A percentile compares a stretch with the other conserved stretches of the same genome.
phyloP scores from a whole-genome alignment of 192 early-diverging fungal genomes.

The Geranomyces variabilis region DNA sequence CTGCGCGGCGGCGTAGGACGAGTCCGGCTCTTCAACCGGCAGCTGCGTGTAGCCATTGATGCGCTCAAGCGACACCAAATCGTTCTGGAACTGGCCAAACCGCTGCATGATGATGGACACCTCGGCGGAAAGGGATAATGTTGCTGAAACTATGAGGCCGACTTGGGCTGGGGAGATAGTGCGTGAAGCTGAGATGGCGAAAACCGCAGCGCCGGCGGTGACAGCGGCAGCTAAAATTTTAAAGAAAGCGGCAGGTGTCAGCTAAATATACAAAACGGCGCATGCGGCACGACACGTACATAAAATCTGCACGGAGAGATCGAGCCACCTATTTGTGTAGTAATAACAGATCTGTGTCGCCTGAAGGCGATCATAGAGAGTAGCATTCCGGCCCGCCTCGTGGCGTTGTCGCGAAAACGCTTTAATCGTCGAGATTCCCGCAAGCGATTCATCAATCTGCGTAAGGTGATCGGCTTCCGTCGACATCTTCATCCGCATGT shows the following conservation, averaged over 20 bases:
- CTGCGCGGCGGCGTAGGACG: constrained; percentile 42
- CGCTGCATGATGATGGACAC: neutral
- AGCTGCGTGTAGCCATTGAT: neutral
- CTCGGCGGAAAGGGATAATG: too few species aligned
- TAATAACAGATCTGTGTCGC: neutral
- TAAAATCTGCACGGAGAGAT: neutral
- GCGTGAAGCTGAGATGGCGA: too few species aligned
- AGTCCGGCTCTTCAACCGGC: neutral
- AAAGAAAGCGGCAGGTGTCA: too few species aligned
- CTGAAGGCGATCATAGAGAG: constrained; percentile 55
- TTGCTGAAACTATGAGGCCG: too few species aligned
- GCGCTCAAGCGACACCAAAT: neutral
- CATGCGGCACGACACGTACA: neutral
- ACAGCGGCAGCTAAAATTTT: too few species aligned
- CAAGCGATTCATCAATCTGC: constrained; percentile 65
- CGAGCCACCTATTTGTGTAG: constrained; percentile 27
- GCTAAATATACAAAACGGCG: too few species aligned
- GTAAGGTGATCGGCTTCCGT: constrained; percentile 12
- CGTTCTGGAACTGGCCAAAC: constrained; percentile 5
- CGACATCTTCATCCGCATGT: constrained; percentile 15
- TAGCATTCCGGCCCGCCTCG: constrained; percentile 20
- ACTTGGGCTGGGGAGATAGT: too few species aligned
- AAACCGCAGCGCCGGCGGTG: too few species aligned
- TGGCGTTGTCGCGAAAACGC: constrained; percentile 52
- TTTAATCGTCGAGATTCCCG: constrained; percentile 67